Evolutionary conservation across 2,329 filamentous ascomycete species (phyloP).

Genomic region (Diplodia sapinea): DNA sequence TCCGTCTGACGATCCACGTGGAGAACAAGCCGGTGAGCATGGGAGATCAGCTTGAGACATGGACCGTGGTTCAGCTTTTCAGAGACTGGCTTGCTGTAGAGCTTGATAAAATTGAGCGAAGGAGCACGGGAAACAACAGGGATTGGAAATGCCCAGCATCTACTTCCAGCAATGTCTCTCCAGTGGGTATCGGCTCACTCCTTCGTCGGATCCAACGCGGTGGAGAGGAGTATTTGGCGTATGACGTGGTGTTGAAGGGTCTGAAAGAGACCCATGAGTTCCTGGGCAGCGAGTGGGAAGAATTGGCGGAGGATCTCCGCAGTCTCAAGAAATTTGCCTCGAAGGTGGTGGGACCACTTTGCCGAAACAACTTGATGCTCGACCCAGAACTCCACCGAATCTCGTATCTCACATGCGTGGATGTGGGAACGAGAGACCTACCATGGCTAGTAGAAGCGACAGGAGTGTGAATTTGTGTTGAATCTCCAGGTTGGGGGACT

Average conservation of each 20-base stretch:
- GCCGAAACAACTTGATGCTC: constrained; percentile 39
- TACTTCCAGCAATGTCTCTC: not conserved
- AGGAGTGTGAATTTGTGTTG: not conserved
- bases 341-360: constrained; percentile 34
- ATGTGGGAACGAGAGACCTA: constrained; percentile 39
- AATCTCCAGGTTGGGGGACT: not conserved
- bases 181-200: constrained; percentile 36
- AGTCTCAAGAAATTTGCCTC: constrained; percentile 40
- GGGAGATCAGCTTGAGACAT: constrained; percentile 35
- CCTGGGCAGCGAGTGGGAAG: constrained; percentile 34
- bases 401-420: constrained; percentile 46
- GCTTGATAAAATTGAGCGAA: constrained; percentile 32
- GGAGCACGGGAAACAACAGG: not conserved
- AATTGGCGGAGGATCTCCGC: constrained; percentile 38
- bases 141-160: not conserved
- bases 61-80: constrained; percentile 43
- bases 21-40: constrained; percentile 20
- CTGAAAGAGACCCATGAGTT: constrained; percentile 33
- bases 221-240: constrained; percentile 40
- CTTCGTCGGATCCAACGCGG: constrained; percentile 41
- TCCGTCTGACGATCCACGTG: constrained; percentile 37
- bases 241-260: constrained; percentile 36
- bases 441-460: not conserved
- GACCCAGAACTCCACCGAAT: constrained; percentile 39
- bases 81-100: constrained; percentile 39